These are phyloP conservation scores for Hanseniaspora taiwanica DNA, from an alignment of 805 yeast genomes.

Conservation along the genomic window DNA sequence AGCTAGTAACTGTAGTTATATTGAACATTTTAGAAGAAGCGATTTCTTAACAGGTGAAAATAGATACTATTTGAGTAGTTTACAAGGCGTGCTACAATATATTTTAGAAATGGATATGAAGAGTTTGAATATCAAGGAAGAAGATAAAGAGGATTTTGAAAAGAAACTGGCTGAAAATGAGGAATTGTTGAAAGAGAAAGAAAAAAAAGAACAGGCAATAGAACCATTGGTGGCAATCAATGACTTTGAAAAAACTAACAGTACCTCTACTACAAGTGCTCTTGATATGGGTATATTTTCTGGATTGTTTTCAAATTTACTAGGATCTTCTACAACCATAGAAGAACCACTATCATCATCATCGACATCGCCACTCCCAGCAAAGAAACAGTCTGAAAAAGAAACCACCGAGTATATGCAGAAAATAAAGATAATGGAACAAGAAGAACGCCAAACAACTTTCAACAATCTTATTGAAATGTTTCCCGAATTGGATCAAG, in stretches of 20 bases:
- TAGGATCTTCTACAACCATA: conserved; percentile 3
- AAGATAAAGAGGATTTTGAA: conserved; percentile 45
- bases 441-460: conserved; percentile 33
- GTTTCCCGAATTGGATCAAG: conserved; percentile 64
- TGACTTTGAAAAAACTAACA: neutral
- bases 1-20: conserved; percentile 70
- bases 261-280: too few species aligned
- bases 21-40: conserved; percentile 69
- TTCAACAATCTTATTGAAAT: conserved; percentile 43
- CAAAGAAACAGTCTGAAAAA: conserved; percentile 15
- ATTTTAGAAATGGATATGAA: conserved; percentile 46
- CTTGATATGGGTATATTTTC: too few species aligned
- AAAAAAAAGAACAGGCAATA: neutral
- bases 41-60: conserved; percentile 78
- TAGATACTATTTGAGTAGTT: conserved; percentile 79
- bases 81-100: conserved; percentile 79
- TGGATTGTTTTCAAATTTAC: conserved; percentile 4
- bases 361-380: conserved; percentile 24
- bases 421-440: conserved; percentile 26
- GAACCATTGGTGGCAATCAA: neutral
- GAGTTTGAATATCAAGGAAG: conserved; percentile 48
- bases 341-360: conserved; percentile 20
- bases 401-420: conserved; percentile 6
- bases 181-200: neutral
- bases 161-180: conserved; percentile 22